Base-by-base conservation (phyloP, 805 yeast species). In the Candida takata region DNA sequence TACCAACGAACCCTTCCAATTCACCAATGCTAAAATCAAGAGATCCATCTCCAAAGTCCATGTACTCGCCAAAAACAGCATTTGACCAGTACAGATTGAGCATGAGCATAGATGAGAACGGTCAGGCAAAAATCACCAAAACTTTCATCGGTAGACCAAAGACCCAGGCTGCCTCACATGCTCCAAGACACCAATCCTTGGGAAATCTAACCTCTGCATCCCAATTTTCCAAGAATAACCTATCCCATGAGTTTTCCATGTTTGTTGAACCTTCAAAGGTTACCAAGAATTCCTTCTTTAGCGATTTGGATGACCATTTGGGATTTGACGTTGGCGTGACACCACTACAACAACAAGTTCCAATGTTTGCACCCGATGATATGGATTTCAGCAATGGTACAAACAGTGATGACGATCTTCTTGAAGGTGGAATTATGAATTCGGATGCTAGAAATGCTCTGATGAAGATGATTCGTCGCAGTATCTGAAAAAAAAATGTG, bases 391-490 rank as follows among this genome's bases (percentile, higher is more conserved):
- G 18, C 13, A 40, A 40, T 12, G 41, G 36, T 13, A 29, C 35
- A 14, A 34, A 37, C n/a, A 41, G 42, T 20, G 46, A 41, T 18
- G 40, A 37, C 5, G 46, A 36, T 7, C 13, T 31, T 17, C 23
- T 34, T 34, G 36, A 38, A 19, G 49, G 44, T 29, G 54, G 51
- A 4, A 35, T 21, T 16, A 31, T 36, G 27, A 45, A 31, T n/a
- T 43, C 28, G 37, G 58, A 53, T 38, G 58, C 58, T 8, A 53
- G 58, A 49, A 52, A 35, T 12, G 58, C 58, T 4, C 34, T 53
- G 40, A 44, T 52, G 20, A 50, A 49, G 33, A 45, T 49, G 48
- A 40, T 52, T 26, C 52, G 57, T 36, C 52, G 51, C 12, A 49
- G 52, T 33, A 40, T 47, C 12, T 50, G 34, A 42, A n/a, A n/a